phyloP scores from a whole-genome alignment of 257 asterid genomes.

The Nicotiana knightiana region DNA sequence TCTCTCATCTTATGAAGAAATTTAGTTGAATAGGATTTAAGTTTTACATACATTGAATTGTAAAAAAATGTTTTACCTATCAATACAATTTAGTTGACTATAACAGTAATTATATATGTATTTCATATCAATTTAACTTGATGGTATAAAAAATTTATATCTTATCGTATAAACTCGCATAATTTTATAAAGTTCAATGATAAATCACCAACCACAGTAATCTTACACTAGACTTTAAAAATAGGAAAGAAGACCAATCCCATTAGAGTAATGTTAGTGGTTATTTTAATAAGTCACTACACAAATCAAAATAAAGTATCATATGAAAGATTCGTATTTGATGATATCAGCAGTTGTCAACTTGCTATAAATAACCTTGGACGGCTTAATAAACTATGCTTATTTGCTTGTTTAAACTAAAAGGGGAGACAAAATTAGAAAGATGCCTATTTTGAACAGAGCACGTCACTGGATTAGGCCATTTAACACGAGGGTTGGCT shows the following conservation, averaged over 20 bases:
- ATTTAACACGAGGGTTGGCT: neutral
- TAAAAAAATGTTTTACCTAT: too few relatives aligned
- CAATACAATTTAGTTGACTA: neutral
- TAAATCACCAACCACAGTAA: neutral
- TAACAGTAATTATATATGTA: neutral
- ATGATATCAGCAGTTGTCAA: neutral
- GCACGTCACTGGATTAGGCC: neutral
- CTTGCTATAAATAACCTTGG: slow-evolving; percentile 3
- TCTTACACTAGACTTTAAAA: neutral
- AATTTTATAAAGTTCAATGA: neutral
- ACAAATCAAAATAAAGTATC: neutral
- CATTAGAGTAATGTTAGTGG: neutral
- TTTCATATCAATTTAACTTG: neutral
- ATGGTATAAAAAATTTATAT: neutral
- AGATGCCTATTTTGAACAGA: neutral
- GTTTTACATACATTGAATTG: too few relatives aligned
- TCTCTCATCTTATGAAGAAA: too few relatives aligned
- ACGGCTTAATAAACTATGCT: neutral
- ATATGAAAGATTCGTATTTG: neutral
- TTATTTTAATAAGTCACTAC: neutral
- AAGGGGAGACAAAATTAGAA: neutral
- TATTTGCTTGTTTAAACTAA: neutral
- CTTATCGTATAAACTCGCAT: neutral
- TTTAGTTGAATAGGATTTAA: too few relatives aligned
- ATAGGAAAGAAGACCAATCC: neutral